Conservation (phyloP, 2,329 filamentous ascomycete genomes). For the Fusarium palustre region DNA sequence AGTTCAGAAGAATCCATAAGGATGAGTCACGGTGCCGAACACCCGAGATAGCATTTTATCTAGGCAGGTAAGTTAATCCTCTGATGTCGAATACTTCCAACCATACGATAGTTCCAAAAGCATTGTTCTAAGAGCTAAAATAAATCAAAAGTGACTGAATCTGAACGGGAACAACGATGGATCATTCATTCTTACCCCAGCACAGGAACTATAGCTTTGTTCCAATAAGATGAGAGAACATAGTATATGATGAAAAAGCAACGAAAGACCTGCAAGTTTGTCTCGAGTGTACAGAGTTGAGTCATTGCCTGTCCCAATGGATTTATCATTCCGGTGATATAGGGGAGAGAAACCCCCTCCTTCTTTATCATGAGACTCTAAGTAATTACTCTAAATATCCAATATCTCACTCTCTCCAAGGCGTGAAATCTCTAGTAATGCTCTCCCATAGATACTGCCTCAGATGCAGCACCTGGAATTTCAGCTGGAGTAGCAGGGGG, state of each 20-base stretch:
- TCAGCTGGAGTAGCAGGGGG: not conserved
- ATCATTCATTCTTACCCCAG: not conserved
- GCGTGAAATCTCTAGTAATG: not conserved
- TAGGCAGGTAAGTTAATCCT: too few relatives aligned
- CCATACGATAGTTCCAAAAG: too few relatives aligned
- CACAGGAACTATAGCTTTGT: not conserved
- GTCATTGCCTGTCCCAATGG: not conserved
- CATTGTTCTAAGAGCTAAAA: too few relatives aligned
- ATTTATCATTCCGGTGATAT: not conserved
- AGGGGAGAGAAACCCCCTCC: not conserved
- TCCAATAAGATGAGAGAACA: accelerated
- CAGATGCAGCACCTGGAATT: not conserved
- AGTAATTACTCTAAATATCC: not conserved
- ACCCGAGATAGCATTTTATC: not conserved
- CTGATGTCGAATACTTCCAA: too few relatives aligned
- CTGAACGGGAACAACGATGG: not conserved
- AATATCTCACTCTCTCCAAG: too few relatives aligned
- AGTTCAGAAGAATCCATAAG: too few relatives aligned
- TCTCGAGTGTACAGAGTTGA: not conserved
- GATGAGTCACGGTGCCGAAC: not conserved
- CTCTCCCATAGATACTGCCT: not conserved
- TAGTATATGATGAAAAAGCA: not conserved
- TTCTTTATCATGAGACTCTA: not conserved
- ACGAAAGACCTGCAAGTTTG: not conserved
- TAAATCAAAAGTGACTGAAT: too few relatives aligned